Conservation (phyloP, 2,329 filamentous ascomycete genomes). For the Leptodontidium sp. region DNA sequence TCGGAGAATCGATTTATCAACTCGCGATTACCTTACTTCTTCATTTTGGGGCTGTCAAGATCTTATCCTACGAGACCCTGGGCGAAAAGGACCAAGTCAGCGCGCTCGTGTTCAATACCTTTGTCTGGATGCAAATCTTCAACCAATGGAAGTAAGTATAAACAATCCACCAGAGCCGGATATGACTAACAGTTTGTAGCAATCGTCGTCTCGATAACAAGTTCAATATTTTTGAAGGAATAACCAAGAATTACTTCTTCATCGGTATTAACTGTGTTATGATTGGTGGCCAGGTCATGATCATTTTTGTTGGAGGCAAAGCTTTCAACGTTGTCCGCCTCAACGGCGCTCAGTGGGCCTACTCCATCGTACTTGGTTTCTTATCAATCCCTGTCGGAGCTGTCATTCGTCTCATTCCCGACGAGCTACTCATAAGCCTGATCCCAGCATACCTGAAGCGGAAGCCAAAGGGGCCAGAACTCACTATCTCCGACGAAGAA, state of each 20-base stretch:
- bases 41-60: slow-evolving; percentile 74
- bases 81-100: slow-evolving; percentile 63
- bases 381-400: slow-evolving; percentile 88
- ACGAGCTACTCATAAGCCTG: slow-evolving; percentile 53
- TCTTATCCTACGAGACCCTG: slow-evolving; percentile 65
- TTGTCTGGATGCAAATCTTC: slow-evolving; percentile 99
- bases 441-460: slow-evolving; percentile 44
- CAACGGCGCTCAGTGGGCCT: slow-evolving; percentile 82
- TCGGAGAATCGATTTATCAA: slow-evolving; percentile 91
- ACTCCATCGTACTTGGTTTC: slow-evolving; percentile 83
- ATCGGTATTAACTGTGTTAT: slow-evolving; percentile 85
- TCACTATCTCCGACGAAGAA: slow-evolving; percentile 72
- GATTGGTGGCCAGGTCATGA: slow-evolving; percentile 88
- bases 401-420: slow-evolving; percentile 83
- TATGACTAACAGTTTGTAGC: slow-evolving; percentile 51
- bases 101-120: slow-evolving; percentile 95
- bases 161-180: slow-evolving; percentile 32
- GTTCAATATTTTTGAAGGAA: slow-evolving; percentile 94
- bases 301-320: slow-evolving; percentile 83
- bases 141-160: slow-evolving; percentile 88
- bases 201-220: slow-evolving; percentile 93
- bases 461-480: slow-evolving; percentile 45
- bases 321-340: slow-evolving; percentile 74
- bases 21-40: slow-evolving; percentile 80
- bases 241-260: slow-evolving; percentile 88